Evolutionary conservation across 345 rosid species (phyloP).

Genomic region (Salix viminalis): DNA sequence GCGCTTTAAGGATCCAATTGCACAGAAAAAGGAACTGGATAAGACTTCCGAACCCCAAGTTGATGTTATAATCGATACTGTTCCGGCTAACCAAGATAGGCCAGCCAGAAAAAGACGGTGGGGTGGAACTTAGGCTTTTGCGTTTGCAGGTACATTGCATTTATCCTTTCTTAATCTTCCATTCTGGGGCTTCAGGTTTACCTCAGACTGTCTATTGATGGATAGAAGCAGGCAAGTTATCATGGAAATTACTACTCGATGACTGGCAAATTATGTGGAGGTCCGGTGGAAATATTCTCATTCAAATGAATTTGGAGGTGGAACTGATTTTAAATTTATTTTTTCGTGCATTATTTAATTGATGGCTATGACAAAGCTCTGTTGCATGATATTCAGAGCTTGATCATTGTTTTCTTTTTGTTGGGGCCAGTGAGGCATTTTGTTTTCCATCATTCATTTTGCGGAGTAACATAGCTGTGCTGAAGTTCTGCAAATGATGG

Average conservation of each 20-base stretch:
- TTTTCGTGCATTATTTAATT: not conserved
- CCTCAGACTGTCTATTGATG: not conserved
- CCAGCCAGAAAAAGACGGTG: constrained; percentile 59
- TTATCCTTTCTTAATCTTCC: not conserved
- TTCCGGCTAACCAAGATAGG: constrained; percentile 33
- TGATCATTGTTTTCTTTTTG: not conserved
- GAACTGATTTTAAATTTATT: too few relatives aligned
- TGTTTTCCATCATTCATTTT: too few relatives aligned
- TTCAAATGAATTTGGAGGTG: not conserved
- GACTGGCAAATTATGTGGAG: too few relatives aligned
- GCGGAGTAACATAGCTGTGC: too few relatives aligned
- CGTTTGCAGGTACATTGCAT: not conserved
- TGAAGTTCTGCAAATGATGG: too few relatives aligned
- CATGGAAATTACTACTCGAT: not conserved
- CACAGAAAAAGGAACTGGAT: constrained; percentile 21
- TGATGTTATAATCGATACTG: constrained; percentile 20
- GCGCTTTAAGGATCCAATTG: constrained; percentile 46
- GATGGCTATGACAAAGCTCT: not conserved
- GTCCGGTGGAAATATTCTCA: not conserved
- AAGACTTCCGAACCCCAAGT: constrained; percentile 14
- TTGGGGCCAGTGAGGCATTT: too few relatives aligned
- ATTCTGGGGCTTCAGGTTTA: not conserved
- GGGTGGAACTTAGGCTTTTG: constrained; percentile 33
- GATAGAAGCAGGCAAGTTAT: not conserved
- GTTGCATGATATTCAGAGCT: not conserved